Percentiles rank a stretch among this genome's conserved stretches.
These are phyloP conservation scores for Haplosporangium gracile DNA, from an alignment of 192 early-diverging fungal genomes.

Conservation along the genomic window DNA sequence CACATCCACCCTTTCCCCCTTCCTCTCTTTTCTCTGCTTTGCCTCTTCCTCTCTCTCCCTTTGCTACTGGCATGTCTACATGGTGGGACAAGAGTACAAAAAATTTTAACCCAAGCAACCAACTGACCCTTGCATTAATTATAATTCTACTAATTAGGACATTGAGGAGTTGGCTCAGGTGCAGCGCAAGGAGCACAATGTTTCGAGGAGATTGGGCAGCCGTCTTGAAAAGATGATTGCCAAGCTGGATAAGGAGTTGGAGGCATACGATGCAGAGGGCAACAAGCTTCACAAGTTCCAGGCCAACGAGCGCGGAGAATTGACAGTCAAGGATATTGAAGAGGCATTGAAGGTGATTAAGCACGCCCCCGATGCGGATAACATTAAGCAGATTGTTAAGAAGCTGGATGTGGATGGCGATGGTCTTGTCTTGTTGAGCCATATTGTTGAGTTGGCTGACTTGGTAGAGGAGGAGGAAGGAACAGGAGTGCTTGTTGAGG, in stretches of 20 bases:
- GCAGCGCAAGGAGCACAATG: slow-evolving; percentile 66
- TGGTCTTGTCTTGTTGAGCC: slow-evolving; percentile 73
- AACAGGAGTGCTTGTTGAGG: slow-evolving; percentile 68
- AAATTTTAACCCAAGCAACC: neutral
- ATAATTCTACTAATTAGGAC: slow-evolving; percentile 42
- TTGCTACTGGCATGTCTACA: neutral
- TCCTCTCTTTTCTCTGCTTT: neutral
- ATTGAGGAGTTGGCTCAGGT: slow-evolving; percentile 69
- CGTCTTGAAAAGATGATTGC: slow-evolving; percentile 86
- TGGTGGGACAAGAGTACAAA: neutral
- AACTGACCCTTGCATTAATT: slow-evolving; percentile 3
- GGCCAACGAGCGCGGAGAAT: slow-evolving; percentile 75
- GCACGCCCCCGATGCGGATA: slow-evolving; percentile 75
- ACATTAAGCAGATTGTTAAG: slow-evolving; percentile 82
- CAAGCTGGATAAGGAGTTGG: slow-evolving; percentile 78
- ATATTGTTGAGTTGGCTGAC: slow-evolving; percentile 68
- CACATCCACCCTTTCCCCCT: neutral
- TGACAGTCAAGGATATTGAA: slow-evolving; percentile 76
- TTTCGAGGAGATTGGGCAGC: slow-evolving; percentile 68
- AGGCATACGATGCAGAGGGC: slow-evolving; percentile 74
- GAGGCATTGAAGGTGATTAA: slow-evolving; percentile 75
- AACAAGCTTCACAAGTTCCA: slow-evolving; percentile 74
- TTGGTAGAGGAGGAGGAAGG: slow-evolving; percentile 74
- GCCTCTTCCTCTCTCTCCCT: neutral
- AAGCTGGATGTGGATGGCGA: slow-evolving; percentile 79